Evolutionary conservation across 208 protist genomes (phyloP), one percentile per base, ranked within the genome.

Genomic region (Trypanosoma cruzi): DNA sequence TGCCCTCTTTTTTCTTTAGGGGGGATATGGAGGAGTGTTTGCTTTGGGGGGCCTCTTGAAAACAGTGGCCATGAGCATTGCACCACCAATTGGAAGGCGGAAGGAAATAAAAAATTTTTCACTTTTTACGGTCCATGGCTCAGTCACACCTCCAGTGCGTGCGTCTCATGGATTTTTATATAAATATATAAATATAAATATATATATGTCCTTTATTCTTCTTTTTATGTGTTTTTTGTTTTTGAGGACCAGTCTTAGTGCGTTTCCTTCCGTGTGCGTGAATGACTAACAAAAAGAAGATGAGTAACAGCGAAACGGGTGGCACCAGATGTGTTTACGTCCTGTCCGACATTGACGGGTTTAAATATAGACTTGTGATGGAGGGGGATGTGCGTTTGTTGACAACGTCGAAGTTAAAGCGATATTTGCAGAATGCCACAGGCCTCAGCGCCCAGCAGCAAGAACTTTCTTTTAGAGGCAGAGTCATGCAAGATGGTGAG

Each of bases 281-380:
- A 16, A 44, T 3, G 40, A 14, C 8, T 14, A 44, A 54, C 4
- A 54, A 56, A 26, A 48, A 37, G 42, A 59, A 71, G 18, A 72
- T 63, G 65, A 53, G 32, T 31, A 60, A n/a, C 55, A 22, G 37
- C 24, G 36, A n/a, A 26, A 20, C 4, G 4, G 6, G 5, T 31
- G 24, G 11, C 31, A 28, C 34, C 57, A 37, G 68, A 40, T 68
- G 42, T 20, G 46, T 72, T 18, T 88, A 90, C 64, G 86, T 95
- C 20, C 75, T 93, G 0, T 91, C 86, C 4, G 79, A 84, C 11
- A 77, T 89, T 34, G 86, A 96, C 54, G 88, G 88, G 26, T 83
- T 79, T 59, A 90, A 82, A 64, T 95, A 93, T 74, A 94, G 95
- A 71, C 73, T 96, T 2, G 81, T 95, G 8, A 64, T 96, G 64